These are phyloP conservation scores for Saccharomycopsis hybrid DNA, from an alignment of 1,139 yeast species.

Conservation along the genomic window DNA sequence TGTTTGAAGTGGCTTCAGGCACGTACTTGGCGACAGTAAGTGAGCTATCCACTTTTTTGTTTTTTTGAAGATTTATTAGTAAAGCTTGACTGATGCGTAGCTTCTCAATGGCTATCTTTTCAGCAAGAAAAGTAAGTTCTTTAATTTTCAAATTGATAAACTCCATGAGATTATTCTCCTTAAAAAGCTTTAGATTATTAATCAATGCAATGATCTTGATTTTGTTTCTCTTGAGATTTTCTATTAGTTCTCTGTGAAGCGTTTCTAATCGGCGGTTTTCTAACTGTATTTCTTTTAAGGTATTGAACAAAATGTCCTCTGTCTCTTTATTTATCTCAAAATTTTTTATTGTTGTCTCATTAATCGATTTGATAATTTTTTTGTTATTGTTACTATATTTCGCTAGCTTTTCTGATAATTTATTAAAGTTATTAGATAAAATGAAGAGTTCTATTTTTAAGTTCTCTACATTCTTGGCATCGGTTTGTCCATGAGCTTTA, in stretches of 20 bases:
- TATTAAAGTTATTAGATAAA: not conserved
- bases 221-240: slow-evolving; percentile 5
- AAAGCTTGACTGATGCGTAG: slow-evolving; percentile 1
- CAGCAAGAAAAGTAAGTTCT: slow-evolving; percentile 3
- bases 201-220: slow-evolving; percentile 5
- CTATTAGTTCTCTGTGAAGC: slow-evolving; percentile 3
- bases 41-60: no score
- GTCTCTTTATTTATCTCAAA: slow-evolving; percentile 16
- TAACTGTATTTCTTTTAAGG: slow-evolving; percentile 10
- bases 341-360: slow-evolving; percentile 19
- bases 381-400: slow-evolving; percentile 13
- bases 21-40: no score
- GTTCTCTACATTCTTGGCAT: not conserved
- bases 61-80: not conserved
- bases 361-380: slow-evolving; percentile 14
- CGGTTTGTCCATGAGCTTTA: not conserved
- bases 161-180: slow-evolving; percentile 1
- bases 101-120: slow-evolving; percentile 4
- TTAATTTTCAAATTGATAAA: slow-evolving; percentile 5
- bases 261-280: slow-evolving; percentile 9
- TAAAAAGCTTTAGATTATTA: slow-evolving; percentile 7
- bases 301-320: slow-evolving; percentile 7
- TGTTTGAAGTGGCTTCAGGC: not conserved
- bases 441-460: slow-evolving; percentile 1
- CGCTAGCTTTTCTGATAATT: not conserved